phyloP scores from a whole-genome alignment of 345 rosid species.

The Noccaea caerulescens region DNA sequence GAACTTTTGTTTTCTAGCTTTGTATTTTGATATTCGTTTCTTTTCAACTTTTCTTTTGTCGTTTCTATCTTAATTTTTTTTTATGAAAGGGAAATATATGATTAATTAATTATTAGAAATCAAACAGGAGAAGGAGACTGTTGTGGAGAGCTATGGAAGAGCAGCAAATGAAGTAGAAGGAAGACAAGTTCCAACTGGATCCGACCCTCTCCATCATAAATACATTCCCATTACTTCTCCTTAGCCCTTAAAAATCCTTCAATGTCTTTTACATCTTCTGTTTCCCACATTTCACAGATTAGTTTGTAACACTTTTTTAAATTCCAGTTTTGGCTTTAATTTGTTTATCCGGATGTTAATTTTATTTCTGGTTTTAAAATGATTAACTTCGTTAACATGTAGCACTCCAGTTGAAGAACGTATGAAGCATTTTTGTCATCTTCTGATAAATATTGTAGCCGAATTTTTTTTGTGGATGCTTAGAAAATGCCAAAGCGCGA shows the following conservation, averaged over 20 bases:
- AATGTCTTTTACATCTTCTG: neutral
- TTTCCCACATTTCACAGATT: conserved; percentile 10
- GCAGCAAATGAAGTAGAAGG: conserved; percentile 39
- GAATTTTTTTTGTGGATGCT: neutral
- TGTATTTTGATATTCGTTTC: neutral
- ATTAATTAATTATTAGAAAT: neutral
- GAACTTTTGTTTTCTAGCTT: conserved; percentile 2
- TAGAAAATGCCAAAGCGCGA: conserved; percentile 17
- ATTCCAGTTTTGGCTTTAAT: conserved; percentile 2
- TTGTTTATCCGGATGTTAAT: conserved; percentile 19
- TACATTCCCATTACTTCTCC: conserved; percentile 36
- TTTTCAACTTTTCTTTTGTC: neutral
- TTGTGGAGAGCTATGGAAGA: conserved; percentile 24
- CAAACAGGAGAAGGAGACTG: conserved; percentile 32
- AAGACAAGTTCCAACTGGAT: conserved; percentile 48
- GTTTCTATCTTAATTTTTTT: neutral
- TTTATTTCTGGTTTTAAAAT: neutral
- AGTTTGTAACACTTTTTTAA: conserved; percentile 7
- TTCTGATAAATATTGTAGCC: neutral
- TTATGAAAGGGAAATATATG: neutral
- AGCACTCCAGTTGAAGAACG: neutral
- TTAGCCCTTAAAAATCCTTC: conserved; percentile 6
- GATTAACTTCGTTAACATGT: neutral
- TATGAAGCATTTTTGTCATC: conserved; percentile 18
- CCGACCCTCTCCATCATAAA: conserved; percentile 49